Conservation (phyloP, 2,329 filamentous ascomycete species). For the Pyricularia sp. region DNA sequence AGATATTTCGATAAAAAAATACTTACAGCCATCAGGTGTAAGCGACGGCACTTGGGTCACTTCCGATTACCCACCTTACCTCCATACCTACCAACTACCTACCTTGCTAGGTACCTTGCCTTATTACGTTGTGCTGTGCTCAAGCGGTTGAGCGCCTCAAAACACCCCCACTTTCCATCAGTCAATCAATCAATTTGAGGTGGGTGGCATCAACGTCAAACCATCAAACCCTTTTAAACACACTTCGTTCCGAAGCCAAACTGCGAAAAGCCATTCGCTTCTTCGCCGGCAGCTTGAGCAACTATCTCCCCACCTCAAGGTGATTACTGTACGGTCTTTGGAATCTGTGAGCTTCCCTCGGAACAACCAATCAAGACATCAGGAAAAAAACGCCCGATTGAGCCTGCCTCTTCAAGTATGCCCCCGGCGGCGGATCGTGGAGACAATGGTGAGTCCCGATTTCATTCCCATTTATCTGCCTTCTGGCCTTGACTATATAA, state of each 20-base stretch:
- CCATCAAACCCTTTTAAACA: not conserved
- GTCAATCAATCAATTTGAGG: not conserved
- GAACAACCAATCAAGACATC: not conserved
- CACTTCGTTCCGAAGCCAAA: not conserved
- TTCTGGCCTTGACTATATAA: not conserved
- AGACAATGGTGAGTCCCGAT: slow-evolving; percentile 25
- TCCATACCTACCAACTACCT: no score
- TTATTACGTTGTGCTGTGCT: not conserved
- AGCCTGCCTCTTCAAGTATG: slow-evolving; percentile 27
- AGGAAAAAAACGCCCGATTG: not conserved
- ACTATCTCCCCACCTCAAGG: not conserved
- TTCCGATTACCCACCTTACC: not conserved
- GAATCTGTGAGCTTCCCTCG: not conserved
- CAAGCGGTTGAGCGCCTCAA: not conserved
- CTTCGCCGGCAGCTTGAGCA: not conserved
- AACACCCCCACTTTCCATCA: not conserved
- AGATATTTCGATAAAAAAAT: not conserved
- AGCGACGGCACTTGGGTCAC: not conserved
- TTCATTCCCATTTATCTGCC: not conserved
- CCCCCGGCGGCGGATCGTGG: slow-evolving; percentile 29
- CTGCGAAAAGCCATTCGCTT: not conserved
- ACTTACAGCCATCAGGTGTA: not conserved
- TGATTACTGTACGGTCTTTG: not conserved
- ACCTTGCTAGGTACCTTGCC: no score
- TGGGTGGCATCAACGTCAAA: not conserved